Evolutionary conservation across 257 asterid species (phyloP), one percentile per base, ranked within the genome.

Genomic region (Primulina tabacum): DNA sequence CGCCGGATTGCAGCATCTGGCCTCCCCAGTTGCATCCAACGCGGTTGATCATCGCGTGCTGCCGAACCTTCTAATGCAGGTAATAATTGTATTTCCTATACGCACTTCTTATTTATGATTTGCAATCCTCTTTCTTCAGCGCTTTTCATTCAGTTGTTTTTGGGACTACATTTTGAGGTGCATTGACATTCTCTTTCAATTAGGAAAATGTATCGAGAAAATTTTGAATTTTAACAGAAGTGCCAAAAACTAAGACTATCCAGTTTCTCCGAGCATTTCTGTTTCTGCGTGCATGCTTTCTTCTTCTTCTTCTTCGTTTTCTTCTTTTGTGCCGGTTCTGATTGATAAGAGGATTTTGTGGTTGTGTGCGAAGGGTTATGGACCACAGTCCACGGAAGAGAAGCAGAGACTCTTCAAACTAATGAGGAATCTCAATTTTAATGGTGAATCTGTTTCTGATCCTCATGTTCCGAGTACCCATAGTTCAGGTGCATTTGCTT

Each of bases 1-100:
- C 74, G 96, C 99, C 5, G 99, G 99, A 70, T 84, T 91, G 86
- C 99, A 94, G 91, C 99, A 93, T 89, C 89, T 93, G 95, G 94
- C 92, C 71, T 90, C 99, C 71, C 96, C 99, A 43, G 37, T 86
- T 87, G 95, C 96, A 40, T 85, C 95, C 47, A 83, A 78, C 71
- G 83, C 90, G n/a, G 85, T 84, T 14, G 95, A 89, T 87, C 80
- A 89, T 38, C 90, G 95, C 40, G 73, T 76, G 70, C 92, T 91
- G 17, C 97, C 97, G 34, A 87, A 84, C 72, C 85, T 89, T 62
- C 82, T 84, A 59, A 87, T 87, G 95, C 97, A 89, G 97, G 97
- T 91, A 79, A 35, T 33, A 28, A 37, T 62, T 68, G 5, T 2
- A 33, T 11, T 37, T 21, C 68, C 38, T 68, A 57, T 57, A 21